These are phyloP conservation scores for Colletotrichum lentis DNA, from an alignment of 2,329 filamentous ascomycete species.

Conservation along the genomic window DNA sequence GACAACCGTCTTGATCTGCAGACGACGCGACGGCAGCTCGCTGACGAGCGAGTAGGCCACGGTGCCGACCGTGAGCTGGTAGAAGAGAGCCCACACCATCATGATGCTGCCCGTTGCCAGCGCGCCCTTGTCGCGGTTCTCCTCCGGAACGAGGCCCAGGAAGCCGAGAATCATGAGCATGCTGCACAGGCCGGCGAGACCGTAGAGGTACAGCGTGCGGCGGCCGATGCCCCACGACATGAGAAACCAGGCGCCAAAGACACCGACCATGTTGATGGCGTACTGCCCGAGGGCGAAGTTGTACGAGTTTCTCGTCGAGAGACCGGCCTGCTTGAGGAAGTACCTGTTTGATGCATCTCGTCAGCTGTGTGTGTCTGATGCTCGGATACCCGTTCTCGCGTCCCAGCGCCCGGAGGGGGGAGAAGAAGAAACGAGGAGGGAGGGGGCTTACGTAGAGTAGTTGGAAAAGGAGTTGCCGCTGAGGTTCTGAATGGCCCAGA, in stretches of 20 bases:
- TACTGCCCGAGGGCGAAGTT: conserved; percentile 71
- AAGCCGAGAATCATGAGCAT: conserved; percentile 89
- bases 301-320: conserved; percentile 61
- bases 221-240: conserved; percentile 80
- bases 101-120: conserved; percentile 87
- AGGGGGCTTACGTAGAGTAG: conserved; percentile 62
- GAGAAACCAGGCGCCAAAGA: conserved; percentile 82
- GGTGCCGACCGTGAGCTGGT: conserved; percentile 87
- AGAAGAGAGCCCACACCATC: conserved; percentile 82
- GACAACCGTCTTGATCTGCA: conserved; percentile 92
- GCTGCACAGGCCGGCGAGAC: conserved; percentile 73
- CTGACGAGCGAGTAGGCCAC: conserved; percentile 90
- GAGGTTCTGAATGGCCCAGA: conserved; percentile 70
- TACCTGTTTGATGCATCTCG: conserved; percentile 49
- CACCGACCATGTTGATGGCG: conserved; percentile 79
- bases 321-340: conserved; percentile 68
- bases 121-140: conserved; percentile 67
- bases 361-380: neutral
- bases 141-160: conserved; percentile 74
- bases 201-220: conserved; percentile 77
- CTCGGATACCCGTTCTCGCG: too few species aligned
- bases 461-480: conserved; percentile 71
- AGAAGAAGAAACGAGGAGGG: neutral
- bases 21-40: conserved; percentile 80
- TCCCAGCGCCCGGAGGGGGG: too few species aligned